Conservation (phyloP, 169 alveolate genomes). For the Eimeria tenella region DNA sequence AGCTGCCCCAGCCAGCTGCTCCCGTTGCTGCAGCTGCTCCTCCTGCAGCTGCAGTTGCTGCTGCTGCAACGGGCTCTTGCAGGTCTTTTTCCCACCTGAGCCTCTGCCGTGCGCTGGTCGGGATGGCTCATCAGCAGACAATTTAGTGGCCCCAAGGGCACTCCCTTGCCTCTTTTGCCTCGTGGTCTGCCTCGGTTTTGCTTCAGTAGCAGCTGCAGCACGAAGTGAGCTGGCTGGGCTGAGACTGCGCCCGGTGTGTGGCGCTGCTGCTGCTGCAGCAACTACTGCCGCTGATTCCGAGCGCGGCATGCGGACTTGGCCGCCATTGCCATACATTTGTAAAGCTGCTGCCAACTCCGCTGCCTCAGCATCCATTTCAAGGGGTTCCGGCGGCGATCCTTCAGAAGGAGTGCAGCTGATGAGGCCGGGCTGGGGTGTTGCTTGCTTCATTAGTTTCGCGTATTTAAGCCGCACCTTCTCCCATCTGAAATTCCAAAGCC, state of each 20-base stretch:
- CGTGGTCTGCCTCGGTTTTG: not conserved
- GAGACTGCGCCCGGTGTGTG: not conserved
- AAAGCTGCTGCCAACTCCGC: conserved; percentile 28
- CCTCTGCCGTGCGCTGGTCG: not conserved
- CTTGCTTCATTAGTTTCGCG: conserved; percentile 23
- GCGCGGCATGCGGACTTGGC: not conserved
- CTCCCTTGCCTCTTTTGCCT: conserved; percentile 5
- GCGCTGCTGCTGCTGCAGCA: conserved; percentile 24
- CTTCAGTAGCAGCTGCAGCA: not conserved
- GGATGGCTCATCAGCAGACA: not conserved
- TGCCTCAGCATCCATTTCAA: conserved; percentile 38
- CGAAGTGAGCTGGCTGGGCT: not conserved
- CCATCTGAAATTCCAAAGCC: not conserved
- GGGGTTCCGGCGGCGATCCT: not conserved
- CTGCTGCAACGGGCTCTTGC: not conserved
- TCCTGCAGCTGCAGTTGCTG: conserved; percentile 30
- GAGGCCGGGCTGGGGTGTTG: conserved; percentile 25
- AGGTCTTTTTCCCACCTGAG: not conserved
- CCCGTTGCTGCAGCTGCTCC: conserved; percentile 19
- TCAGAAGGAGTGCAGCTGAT: not conserved
- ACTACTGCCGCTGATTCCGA: not conserved
- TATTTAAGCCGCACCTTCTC: conserved; percentile 23
- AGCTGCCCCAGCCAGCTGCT: not conserved
- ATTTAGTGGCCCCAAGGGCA: not conserved
- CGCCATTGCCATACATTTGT: conserved; percentile 1